phyloP scores from a whole-genome alignment of 192 early-diverging fungal genomes.

The Mortierella alpina region DNA sequence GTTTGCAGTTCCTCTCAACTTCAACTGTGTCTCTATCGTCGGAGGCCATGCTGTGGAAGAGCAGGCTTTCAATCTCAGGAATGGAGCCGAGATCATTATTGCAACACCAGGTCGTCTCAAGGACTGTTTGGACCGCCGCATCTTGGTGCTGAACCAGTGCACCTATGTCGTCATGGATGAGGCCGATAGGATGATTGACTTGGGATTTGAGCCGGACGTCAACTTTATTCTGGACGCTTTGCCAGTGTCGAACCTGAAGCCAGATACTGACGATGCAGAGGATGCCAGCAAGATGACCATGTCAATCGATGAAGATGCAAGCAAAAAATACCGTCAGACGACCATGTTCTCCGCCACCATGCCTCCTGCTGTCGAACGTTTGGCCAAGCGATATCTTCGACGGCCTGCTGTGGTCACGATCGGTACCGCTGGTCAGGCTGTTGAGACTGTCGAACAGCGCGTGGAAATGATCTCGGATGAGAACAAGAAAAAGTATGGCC shows the following conservation, averaged over 20 bases:
- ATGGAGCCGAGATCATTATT: slow-evolving; percentile 96
- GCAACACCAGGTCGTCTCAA: slow-evolving; percentile 97
- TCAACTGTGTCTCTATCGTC: slow-evolving; percentile 85
- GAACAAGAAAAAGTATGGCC: slow-evolving; percentile 79
- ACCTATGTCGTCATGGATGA: slow-evolving; percentile 99
- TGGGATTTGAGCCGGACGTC: slow-evolving; percentile 96
- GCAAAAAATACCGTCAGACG: slow-evolving; percentile 85
- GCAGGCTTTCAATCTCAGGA: slow-evolving; percentile 88
- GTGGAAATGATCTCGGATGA: slow-evolving; percentile 93
- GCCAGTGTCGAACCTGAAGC: slow-evolving; percentile 91
- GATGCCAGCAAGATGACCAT: slow-evolving; percentile 60
- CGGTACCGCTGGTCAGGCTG: slow-evolving; percentile 96
- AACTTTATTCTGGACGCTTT: slow-evolving; percentile 95
- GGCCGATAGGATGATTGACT: slow-evolving; percentile 95
- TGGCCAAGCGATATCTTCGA: slow-evolving; percentile 94
- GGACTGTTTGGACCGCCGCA: slow-evolving; percentile 90
- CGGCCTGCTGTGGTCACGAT: slow-evolving; percentile 95
- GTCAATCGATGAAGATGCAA: slow-evolving; percentile 40
- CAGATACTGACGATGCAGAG: slow-evolving; percentile 79
- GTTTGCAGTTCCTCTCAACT: slow-evolving; percentile 88
- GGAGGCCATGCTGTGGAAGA: slow-evolving; percentile 90
- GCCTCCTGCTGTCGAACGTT: slow-evolving; percentile 92
- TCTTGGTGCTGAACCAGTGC: slow-evolving; percentile 93
- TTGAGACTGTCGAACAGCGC: slow-evolving; percentile 94
- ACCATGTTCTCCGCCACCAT: slow-evolving; percentile 99